These are phyloP conservation scores for Antarctomyces pellizariae DNA, from an alignment of 495 filamentous ascomycete species.

Conservation along the genomic window DNA sequence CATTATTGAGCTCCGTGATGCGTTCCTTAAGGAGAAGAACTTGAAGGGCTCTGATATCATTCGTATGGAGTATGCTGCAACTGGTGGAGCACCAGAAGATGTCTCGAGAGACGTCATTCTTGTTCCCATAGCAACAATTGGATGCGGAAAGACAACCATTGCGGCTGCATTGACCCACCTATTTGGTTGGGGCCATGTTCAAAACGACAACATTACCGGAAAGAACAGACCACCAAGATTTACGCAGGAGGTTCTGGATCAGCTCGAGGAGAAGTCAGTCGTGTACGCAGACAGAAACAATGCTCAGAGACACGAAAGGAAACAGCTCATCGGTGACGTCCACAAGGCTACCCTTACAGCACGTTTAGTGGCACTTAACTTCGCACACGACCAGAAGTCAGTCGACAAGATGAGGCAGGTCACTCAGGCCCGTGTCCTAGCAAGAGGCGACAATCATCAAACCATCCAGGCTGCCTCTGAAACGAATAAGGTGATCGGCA, in stretches of 20 bases:
- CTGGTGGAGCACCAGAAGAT: slow-evolving; percentile 16
- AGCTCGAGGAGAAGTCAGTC: slow-evolving; percentile 34
- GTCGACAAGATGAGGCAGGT: slow-evolving; percentile 41
- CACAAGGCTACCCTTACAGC: slow-evolving; percentile 30
- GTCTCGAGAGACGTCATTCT: slow-evolving; percentile 46
- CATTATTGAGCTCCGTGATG: slow-evolving; percentile 79
- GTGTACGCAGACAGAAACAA: slow-evolving; percentile 92
- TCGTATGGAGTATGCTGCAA: slow-evolving; percentile 27
- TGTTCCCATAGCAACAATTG: slow-evolving; percentile 72
- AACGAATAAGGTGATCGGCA: slow-evolving; percentile 45
- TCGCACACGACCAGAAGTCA: slow-evolving; percentile 48
- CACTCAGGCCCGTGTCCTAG: slow-evolving; percentile 58
- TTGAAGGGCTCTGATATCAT: slow-evolving; percentile 74
- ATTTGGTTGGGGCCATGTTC: slow-evolving; percentile 83
- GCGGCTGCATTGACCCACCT: slow-evolving; percentile 61
- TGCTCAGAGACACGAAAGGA: slow-evolving; percentile 63
- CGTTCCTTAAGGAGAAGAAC: slow-evolving; percentile 58
- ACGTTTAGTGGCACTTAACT: slow-evolving; percentile 76
- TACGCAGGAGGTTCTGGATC: slow-evolving; percentile 34
- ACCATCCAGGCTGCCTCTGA: slow-evolving; percentile 69
- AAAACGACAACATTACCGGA: slow-evolving; percentile 89
- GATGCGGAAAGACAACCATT: slow-evolving; percentile 91
- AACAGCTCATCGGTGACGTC: slow-evolving; percentile 69
- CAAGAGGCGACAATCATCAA: slow-evolving; percentile 88
- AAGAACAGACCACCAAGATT: slow-evolving; percentile 51